Evolutionary conservation across 2,329 filamentous ascomycete species (phyloP).

Genomic region (Cladosporium colombiae): DNA sequence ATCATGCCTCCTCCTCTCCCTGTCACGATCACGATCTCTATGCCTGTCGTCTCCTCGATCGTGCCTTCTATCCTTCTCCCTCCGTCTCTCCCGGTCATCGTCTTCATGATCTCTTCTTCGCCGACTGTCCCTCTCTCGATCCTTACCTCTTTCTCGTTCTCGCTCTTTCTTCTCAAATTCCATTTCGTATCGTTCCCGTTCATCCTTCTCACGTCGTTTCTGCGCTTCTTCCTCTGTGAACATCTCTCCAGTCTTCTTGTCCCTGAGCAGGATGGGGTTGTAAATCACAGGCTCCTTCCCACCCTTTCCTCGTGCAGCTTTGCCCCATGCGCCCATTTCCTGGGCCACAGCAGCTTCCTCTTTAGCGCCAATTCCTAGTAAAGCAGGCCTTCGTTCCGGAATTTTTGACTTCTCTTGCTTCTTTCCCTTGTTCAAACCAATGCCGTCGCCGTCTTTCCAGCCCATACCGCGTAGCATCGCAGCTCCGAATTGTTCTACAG

Average conservation of each 20-base stretch:
- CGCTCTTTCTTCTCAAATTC: slow-evolving; percentile 44
- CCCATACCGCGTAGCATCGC: slow-evolving; percentile 91
- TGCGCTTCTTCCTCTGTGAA: slow-evolving; percentile 64
- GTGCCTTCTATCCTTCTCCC: slow-evolving; percentile 18
- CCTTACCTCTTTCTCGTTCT: slow-evolving; percentile 34
- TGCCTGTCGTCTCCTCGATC: slow-evolving; percentile 7
- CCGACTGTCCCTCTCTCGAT: slow-evolving; percentile 35
- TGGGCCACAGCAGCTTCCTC: slow-evolving; percentile 64
- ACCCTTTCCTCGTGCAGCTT: slow-evolving; percentile 55
- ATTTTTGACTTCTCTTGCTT: slow-evolving; percentile 58
- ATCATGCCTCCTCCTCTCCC: slow-evolving; percentile 26
- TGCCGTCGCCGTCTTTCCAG: slow-evolving; percentile 72
- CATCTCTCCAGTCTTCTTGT: slow-evolving; percentile 63
- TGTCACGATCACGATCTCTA: slow-evolving; percentile 27
- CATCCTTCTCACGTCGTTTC: slow-evolving; percentile 44
- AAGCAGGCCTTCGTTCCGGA: slow-evolving; percentile 71
- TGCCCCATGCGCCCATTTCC: slow-evolving; percentile 80
- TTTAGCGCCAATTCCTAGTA: slow-evolving; percentile 87
- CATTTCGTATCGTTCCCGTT: slow-evolving; percentile 49
- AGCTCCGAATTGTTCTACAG: slow-evolving; percentile 92
- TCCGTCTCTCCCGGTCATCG: slow-evolving; percentile 19
- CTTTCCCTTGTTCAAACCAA: slow-evolving; percentile 54
- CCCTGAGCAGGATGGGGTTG: slow-evolving; percentile 62
- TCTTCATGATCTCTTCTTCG: slow-evolving; percentile 25
- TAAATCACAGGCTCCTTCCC: slow-evolving; percentile 60